A percentile compares a stretch with the other conserved stretches of the same genome.
Conservation (phyloP, 148 eudicot species). For the Rhododendron simsii region DNA sequence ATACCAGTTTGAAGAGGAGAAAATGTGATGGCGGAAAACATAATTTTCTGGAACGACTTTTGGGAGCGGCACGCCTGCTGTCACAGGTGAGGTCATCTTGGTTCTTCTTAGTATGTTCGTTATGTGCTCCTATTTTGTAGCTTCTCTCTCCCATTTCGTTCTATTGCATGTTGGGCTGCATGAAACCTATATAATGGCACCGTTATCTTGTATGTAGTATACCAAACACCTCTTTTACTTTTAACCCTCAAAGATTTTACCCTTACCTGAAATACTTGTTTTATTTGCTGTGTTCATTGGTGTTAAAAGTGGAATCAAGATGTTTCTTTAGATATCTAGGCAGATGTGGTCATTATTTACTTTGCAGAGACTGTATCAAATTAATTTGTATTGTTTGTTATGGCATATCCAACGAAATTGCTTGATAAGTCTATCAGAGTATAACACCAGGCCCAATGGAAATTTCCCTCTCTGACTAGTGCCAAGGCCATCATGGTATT, state of each 20-base stretch:
- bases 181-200: background rate
- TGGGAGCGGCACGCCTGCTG: conserved; percentile 77
- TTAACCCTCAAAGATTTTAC: background rate
- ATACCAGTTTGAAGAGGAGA: conserved; percentile 71
- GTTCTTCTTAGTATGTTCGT: background rate
- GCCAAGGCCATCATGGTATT: background rate
- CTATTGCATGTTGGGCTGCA: background rate
- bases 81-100: conserved; percentile 48
- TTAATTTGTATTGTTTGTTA: background rate
- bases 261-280: background rate
- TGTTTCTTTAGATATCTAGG: background rate
- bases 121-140: background rate
- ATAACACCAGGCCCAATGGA: background rate
- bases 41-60: conserved; percentile 71
- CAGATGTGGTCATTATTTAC: background rate
- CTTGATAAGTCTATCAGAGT: background rate
- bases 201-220: background rate
- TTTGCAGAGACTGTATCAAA: background rate
- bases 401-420: background rate
- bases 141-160: background rate
- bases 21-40: conserved; percentile 44
- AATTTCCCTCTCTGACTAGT: background rate
- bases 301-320: background rate
- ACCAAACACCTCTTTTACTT: background rate
- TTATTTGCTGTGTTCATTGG: background rate